Evolutionary conservation across 1,139 yeast genomes (phyloP).

Genomic region (Debaryomyces singareniensis): DNA sequence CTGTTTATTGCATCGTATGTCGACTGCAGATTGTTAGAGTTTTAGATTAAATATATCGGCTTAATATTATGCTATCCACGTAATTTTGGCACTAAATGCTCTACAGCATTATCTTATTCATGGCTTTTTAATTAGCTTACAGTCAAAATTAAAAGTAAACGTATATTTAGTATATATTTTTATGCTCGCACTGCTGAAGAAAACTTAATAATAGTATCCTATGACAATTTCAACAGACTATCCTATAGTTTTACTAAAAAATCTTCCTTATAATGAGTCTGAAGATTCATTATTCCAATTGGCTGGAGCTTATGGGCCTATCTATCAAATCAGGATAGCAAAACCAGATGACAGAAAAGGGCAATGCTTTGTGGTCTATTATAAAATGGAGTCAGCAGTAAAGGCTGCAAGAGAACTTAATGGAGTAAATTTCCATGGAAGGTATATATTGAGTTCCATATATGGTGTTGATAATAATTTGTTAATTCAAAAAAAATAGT

Average conservation of each 20-base stretch:
- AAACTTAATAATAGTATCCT: not conserved
- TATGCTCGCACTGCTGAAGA: slow-evolving; percentile 1
- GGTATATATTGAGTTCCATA: slow-evolving; percentile 50
- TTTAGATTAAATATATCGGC: no score
- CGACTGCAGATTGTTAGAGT: no score
- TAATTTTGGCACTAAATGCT: no score
- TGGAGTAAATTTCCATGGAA: slow-evolving; percentile 55
- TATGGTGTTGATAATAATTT: slow-evolving; percentile 35
- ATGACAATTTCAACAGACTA: slow-evolving; percentile 14
- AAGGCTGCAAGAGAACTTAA: slow-evolving; percentile 48
- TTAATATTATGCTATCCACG: no score
- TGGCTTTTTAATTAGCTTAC: no score
- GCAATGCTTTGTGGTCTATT: slow-evolving; percentile 53
- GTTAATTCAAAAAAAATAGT: not conserved
- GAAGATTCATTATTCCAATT: slow-evolving; percentile 45
- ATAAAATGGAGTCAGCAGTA: slow-evolving; percentile 40
- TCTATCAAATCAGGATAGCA: slow-evolving; percentile 51
- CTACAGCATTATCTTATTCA: no score
- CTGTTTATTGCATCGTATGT: no score
- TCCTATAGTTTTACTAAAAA: slow-evolving; percentile 52
- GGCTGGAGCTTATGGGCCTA: slow-evolving; percentile 52
- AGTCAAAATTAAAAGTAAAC: no score
- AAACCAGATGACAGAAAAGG: slow-evolving; percentile 31
- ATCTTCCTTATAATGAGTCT: slow-evolving; percentile 50
- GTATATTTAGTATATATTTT: no score